Conservation (phyloP, 2,329 filamentous ascomycete genomes). For the Stemphylium vesicarium region DNA sequence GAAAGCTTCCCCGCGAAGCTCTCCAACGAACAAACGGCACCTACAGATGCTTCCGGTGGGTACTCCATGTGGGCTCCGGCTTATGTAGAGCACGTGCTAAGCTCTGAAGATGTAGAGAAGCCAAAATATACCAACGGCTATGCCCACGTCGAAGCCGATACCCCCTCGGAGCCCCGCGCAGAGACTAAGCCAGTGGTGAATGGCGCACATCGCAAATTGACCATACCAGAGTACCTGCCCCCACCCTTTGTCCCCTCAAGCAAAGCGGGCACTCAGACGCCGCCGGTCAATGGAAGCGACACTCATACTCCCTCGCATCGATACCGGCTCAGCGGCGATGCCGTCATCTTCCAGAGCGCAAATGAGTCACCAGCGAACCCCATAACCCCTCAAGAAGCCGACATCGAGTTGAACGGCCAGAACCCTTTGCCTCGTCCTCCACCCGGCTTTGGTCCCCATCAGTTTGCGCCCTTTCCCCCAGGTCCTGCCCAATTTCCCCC, state of each 20-base stretch:
- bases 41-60: constrained; percentile 29
- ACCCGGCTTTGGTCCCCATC: constrained; percentile 40
- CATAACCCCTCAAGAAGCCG: constrained; percentile 41
- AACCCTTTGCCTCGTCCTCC: constrained; percentile 37
- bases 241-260: constrained; percentile 46
- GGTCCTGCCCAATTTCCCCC: constrained; percentile 46
- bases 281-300: constrained; percentile 26
- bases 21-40: constrained; percentile 23
- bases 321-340: constrained; percentile 35
- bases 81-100: constrained; percentile 1
- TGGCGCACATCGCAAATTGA: constrained; percentile 29
- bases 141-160: constrained; percentile 6
- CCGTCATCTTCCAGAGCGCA: constrained; percentile 50
- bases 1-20: constrained; percentile 25
- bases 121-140: constrained; percentile 7
- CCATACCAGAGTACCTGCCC: constrained; percentile 39
- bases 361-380: constrained; percentile 48
- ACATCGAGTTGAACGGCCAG: constrained; percentile 23
- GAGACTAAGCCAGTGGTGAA: constrained; percentile 27
- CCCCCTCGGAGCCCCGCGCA: constrained; percentile 14
- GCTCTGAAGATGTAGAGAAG: constrained; percentile 1
- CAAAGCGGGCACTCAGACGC: constrained; percentile 31
- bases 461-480: constrained; percentile 40
- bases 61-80: constrained; percentile 4
- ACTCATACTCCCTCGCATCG: constrained; percentile 26